phyloP scores from a whole-genome alignment of 164 flowering plant species.

The Malania oleifera region DNA sequence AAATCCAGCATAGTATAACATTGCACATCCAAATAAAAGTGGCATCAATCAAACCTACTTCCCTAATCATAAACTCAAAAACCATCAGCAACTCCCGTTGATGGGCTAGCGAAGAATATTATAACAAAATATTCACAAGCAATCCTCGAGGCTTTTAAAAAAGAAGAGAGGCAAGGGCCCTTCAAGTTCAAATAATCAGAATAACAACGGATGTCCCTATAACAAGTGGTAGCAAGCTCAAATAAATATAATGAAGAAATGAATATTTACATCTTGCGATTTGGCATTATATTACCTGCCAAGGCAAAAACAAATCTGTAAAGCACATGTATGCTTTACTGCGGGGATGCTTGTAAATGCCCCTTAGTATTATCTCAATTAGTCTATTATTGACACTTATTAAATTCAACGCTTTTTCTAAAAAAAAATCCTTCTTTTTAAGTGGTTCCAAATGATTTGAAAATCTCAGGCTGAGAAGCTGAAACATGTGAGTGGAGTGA shows the following conservation, averaged over 20 bases:
- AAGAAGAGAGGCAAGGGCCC: too few relatives aligned
- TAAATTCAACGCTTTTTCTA: not conserved
- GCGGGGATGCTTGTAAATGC: conserved; percentile 63
- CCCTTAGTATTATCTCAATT: too few relatives aligned
- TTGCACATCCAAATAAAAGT: too few relatives aligned
- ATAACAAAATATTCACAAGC: too few relatives aligned
- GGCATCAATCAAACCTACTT: too few relatives aligned
- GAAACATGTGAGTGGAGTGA: conserved; percentile 45
- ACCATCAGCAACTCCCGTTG: too few relatives aligned
- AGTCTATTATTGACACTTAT: not conserved
- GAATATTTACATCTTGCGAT: not conserved
- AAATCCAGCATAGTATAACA: too few relatives aligned
- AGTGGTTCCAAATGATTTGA: too few relatives aligned
- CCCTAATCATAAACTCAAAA: too few relatives aligned
- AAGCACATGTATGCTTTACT: conserved; percentile 66
- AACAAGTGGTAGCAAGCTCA: not conserved
- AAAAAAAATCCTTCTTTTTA: not conserved
- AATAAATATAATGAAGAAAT: not conserved
- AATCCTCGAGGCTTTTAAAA: too few relatives aligned
- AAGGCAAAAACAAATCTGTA: conserved; percentile 1
- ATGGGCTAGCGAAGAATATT: too few relatives aligned
- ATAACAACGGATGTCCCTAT: not conserved
- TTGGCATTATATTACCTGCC: not conserved
- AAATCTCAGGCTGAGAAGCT: conserved; percentile 51
- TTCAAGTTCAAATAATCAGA: too few relatives aligned